phyloP scores from a whole-genome alignment of 2,329 filamentous ascomycete genomes.

The Lachnellula arida region DNA sequence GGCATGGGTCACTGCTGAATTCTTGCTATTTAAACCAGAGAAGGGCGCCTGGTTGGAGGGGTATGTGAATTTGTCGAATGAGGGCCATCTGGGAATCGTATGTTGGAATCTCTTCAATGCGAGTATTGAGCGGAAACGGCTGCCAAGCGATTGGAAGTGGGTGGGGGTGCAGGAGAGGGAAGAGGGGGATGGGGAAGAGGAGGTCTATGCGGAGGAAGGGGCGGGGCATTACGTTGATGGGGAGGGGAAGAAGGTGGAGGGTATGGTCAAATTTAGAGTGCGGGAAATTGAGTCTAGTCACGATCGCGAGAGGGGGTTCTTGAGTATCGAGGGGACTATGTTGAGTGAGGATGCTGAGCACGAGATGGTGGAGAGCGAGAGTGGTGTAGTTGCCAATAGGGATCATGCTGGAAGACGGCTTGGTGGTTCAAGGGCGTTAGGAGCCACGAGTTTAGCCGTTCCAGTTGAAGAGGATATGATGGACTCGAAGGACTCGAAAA shows the following conservation, averaged over 20 bases:
- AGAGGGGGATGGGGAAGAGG: slow-evolving; percentile 31
- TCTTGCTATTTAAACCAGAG: slow-evolving; percentile 75
- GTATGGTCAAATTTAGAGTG: slow-evolving; percentile 71
- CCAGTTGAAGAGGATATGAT: slow-evolving; percentile 22
- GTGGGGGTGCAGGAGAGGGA: slow-evolving; percentile 45
- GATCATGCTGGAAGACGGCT: slow-evolving; percentile 38
- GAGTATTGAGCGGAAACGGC: slow-evolving; percentile 69
- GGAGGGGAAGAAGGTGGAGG: slow-evolving; percentile 63
- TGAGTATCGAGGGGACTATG: slow-evolving; percentile 88
- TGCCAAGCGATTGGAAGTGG: slow-evolving; percentile 80
- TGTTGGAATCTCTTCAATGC: slow-evolving; percentile 93
- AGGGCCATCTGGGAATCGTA: slow-evolving; percentile 82
- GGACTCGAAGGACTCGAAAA: slow-evolving; percentile 13
- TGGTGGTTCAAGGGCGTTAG: slow-evolving; percentile 27
- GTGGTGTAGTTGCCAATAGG: slow-evolving; percentile 34
- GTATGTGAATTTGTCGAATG: slow-evolving; percentile 78
- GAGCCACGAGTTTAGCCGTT: slow-evolving; percentile 30
- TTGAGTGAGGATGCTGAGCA: slow-evolving; percentile 63
- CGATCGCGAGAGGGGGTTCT: slow-evolving; percentile 70
- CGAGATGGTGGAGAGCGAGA: slow-evolving; percentile 51
- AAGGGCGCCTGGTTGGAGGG: slow-evolving; percentile 73
- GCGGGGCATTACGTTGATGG: slow-evolving; percentile 73
- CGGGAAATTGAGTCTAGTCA: slow-evolving; percentile 78
- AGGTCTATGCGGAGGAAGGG: slow-evolving; percentile 48
- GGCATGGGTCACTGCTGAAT: slow-evolving; percentile 83